Evolutionary conservation across 345 rosid species (phyloP), one percentile per base, ranked within the genome.

Genomic region (Limnanthes douglasii): DNA sequence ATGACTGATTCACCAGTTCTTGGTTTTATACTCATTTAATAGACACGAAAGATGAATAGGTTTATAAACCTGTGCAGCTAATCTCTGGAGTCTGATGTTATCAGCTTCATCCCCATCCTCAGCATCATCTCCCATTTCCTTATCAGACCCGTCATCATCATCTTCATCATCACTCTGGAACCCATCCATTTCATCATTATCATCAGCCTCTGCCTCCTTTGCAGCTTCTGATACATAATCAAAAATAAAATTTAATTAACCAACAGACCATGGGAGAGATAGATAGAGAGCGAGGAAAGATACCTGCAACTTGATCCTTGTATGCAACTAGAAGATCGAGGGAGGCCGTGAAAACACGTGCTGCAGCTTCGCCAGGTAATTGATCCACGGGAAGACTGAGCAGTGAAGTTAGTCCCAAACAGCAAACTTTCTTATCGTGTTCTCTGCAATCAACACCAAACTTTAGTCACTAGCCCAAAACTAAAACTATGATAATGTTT

Each of bases 41-140:
- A n/a, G n/a, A n/a, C n/a, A n/a, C n/a, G n/a, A n/a, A n/a, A n/a
- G n/a, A n/a, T n/a, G n/a, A n/a, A 25, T 25, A 5, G 29, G 12
- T 28, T 28, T 19, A 46, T 50, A 31, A 46, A 92, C 99, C 95
- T 75, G 96, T 16, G 86, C 90, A 38, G 86, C 99, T 46, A 92
- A 61, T 50, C 82, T 86, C 53, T 61, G 74, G 53, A 85, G 76
- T 54, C 66, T 78, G 29, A 35, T 45, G 62, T 80, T 81, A 50
- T 85, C 78, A 51, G 83, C 93, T 66, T 78, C 96, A 65, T 90
- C 99, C 25, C 88, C 96, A 53, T 92, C 96, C 66, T 78, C 96
- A 9, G 66, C 71, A 59, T 85, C 94, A 58, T 85, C 93, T 38
- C 94, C 96, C 96, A 92, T 92, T 53, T 85, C 99, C 53, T 68